Conservation (phyloP, 441 rosid genomes). For the Dalechampia spathulata region DNA sequence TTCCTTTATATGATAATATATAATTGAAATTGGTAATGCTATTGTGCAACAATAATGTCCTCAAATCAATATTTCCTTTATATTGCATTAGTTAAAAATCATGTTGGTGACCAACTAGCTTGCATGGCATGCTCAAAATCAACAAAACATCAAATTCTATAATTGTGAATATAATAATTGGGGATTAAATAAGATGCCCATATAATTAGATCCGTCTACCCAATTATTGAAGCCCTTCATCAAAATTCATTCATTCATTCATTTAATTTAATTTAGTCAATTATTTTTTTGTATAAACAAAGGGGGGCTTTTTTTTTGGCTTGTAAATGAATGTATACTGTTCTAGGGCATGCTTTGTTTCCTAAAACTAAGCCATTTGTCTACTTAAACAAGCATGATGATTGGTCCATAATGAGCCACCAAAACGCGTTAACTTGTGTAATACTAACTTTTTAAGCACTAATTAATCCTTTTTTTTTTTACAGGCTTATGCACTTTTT, state of each 20-base stretch:
- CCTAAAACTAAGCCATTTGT: constrained; percentile 4
- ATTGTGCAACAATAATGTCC: background rate
- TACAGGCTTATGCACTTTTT: background rate
- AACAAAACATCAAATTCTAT: background rate
- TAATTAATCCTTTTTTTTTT: background rate
- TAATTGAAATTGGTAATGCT: background rate
- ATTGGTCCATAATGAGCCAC: constrained; percentile 5
- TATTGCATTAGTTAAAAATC: background rate
- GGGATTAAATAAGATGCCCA: background rate
- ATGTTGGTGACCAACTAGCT: background rate
- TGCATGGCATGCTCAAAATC: background rate
- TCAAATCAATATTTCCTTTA: background rate
- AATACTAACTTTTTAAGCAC: constrained; percentile 13
- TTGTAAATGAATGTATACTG: background rate
- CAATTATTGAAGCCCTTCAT: background rate
- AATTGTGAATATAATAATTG: background rate
- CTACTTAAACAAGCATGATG: constrained; percentile 7
- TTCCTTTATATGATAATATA: constrained; percentile 1
- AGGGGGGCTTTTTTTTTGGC: background rate
- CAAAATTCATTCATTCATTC: background rate
- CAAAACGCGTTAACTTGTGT: constrained; percentile 19
- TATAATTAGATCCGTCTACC: constrained; percentile 1
- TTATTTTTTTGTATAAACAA: too few relatives aligned
- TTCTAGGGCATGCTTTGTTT: constrained; percentile 11
- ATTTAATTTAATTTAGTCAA: too few relatives aligned